Evolutionary conservation across 2,329 filamentous ascomycete species (phyloP).

Genomic region (Alternaria viburni): DNA sequence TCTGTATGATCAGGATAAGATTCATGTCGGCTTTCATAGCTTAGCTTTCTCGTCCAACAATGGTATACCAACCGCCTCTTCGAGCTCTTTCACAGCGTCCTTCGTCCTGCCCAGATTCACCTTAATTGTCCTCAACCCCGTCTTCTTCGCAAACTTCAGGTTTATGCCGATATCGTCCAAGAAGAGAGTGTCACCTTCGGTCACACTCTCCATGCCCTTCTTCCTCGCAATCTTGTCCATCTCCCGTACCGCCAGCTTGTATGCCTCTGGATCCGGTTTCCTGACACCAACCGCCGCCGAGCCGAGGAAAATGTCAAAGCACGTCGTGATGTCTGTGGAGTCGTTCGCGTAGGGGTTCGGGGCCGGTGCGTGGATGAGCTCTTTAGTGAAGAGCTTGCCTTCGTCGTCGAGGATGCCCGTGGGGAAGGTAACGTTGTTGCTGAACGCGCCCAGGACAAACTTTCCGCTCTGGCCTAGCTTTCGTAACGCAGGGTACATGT

Average conservation of each 20-base stretch:
- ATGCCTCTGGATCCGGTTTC: slow-evolving; percentile 86
- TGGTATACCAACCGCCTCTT: slow-evolving; percentile 72
- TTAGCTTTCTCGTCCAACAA: slow-evolving; percentile 58
- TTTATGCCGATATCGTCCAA: slow-evolving; percentile 96
- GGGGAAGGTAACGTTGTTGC: slow-evolving; percentile 90
- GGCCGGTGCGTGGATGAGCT: slow-evolving; percentile 30
- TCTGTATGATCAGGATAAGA: neutral
- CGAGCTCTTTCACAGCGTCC: slow-evolving; percentile 82
- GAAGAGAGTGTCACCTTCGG: slow-evolving; percentile 76
- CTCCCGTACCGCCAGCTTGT: slow-evolving; percentile 71
- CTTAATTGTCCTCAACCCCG: slow-evolving; percentile 84
- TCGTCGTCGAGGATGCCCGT: slow-evolving; percentile 71
- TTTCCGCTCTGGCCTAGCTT: slow-evolving; percentile 61
- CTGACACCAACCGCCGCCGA: slow-evolving; percentile 85
- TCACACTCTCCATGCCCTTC: slow-evolving; percentile 61
- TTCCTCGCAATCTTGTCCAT: slow-evolving; percentile 68
- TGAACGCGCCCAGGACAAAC: slow-evolving; percentile 73
- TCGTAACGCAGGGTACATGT: slow-evolving; percentile 84
- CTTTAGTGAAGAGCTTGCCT: slow-evolving; percentile 49
- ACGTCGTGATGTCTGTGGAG: slow-evolving; percentile 60
- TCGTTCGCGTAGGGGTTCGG: slow-evolving; percentile 35
- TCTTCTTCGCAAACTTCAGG: slow-evolving; percentile 75
- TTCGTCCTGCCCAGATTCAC: slow-evolving; percentile 78
- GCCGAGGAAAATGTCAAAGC: slow-evolving; percentile 88
- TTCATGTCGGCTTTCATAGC: slow-evolving; percentile 19